Evolutionary conservation across 441 rosid genomes (phyloP).

Genomic region (Gossypium davidsonii): DNA sequence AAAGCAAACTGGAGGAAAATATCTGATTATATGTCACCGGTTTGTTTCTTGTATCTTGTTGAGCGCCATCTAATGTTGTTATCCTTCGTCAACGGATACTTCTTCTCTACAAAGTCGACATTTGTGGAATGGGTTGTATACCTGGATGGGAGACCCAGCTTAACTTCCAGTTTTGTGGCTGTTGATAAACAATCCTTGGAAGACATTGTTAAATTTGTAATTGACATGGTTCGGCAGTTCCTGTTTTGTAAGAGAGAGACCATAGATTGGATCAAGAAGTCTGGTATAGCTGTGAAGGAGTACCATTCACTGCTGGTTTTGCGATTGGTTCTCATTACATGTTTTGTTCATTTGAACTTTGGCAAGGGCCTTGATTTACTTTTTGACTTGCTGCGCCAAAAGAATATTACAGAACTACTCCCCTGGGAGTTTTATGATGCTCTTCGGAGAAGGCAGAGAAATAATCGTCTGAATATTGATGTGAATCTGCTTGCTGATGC

Average conservation of each 20-base stretch:
- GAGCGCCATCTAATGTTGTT: slow-evolving; percentile 30
- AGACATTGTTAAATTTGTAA: not conserved
- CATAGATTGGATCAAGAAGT: slow-evolving; percentile 29
- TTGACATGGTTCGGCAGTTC: not conserved
- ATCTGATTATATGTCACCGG: slow-evolving; percentile 32
- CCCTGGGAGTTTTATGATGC: slow-evolving; percentile 23
- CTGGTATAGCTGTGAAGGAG: not conserved
- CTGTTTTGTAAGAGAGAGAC: slow-evolving; percentile 17
- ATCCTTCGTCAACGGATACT: slow-evolving; percentile 17
- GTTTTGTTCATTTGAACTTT: slow-evolving; percentile 32
- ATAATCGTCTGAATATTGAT: not conserved
- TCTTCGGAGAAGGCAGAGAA: slow-evolving; percentile 7
- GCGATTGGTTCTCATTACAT: slow-evolving; percentile 32
- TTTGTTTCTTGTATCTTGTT: slow-evolving; percentile 37
- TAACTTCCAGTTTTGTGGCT: not conserved
- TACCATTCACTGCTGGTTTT: slow-evolving; percentile 23
- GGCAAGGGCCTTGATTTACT: slow-evolving; percentile 9
- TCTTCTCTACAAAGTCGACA: slow-evolving; percentile 28
- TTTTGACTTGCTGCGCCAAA: slow-evolving; percentile 14
- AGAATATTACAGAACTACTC: slow-evolving; percentile 17
- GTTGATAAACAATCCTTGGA: not conserved
- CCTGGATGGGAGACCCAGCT: slow-evolving; percentile 7
- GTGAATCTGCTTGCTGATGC: slow-evolving; percentile 26
- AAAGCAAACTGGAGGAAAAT: slow-evolving; percentile 27
- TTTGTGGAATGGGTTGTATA: slow-evolving; percentile 29